These are phyloP conservation scores for Chaetomium olivaceum DNA, from an alignment of 2,329 filamentous ascomycete genomes.

Conservation along the genomic window DNA sequence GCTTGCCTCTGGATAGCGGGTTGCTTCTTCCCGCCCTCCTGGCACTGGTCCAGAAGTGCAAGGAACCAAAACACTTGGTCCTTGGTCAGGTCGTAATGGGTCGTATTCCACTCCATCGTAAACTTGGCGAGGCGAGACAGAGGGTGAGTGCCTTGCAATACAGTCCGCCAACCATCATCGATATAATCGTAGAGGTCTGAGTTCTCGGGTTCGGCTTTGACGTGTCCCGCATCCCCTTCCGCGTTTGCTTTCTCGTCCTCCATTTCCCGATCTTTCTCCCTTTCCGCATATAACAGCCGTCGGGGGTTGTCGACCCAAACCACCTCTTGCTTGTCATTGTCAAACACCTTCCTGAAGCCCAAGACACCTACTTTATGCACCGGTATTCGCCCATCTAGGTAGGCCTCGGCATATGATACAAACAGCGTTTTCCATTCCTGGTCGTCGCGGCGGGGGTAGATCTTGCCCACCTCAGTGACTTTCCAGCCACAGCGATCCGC, in stretches of 20 bases:
- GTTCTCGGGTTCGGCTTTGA: neutral
- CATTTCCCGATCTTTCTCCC: neutral
- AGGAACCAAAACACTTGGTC: conserved; percentile 23
- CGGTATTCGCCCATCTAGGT: neutral
- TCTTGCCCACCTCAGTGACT: neutral
- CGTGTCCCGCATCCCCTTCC: neutral
- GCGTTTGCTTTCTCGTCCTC: neutral
- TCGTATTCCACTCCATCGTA: no score
- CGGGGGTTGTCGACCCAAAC: neutral
- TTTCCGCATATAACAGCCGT: neutral
- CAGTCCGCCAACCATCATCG: conserved; percentile 5
- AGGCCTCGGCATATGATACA: conserved; percentile 13
- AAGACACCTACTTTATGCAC: neutral
- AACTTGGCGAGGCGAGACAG: neutral
- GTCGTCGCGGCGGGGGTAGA: no score
- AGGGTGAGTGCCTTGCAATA: neutral
- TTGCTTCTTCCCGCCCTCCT: neutral
- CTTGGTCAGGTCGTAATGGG: neutral
- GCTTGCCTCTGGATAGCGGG: neutral
- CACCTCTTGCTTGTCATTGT: conserved; percentile 1
- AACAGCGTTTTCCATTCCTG: neutral
- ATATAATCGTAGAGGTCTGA: neutral
- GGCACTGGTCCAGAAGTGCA: conserved; percentile 13
- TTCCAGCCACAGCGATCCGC: neutral
- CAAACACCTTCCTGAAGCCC: neutral